A percentile compares a stretch with the other conserved stretches of the same genome.
These are phyloP conservation scores for Orbilia quercus DNA, from an alignment of 2,329 filamentous ascomycete species.

Conservation along the genomic window DNA sequence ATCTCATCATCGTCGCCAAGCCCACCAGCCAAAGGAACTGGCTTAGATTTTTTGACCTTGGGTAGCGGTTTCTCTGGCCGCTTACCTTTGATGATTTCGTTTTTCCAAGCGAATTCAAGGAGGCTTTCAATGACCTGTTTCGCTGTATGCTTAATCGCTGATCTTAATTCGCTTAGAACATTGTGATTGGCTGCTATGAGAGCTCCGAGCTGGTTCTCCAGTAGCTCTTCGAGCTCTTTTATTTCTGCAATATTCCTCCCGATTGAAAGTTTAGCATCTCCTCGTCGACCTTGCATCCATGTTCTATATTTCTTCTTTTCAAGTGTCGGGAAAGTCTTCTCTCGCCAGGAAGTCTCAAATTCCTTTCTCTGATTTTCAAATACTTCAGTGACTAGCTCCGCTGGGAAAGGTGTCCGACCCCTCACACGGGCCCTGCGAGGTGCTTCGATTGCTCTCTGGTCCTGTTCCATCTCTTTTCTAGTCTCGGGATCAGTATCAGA, in stretches of 20 bases:
- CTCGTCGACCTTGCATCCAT: constrained; percentile 11
- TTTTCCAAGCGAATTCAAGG: constrained; percentile 54
- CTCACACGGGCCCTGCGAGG: not conserved
- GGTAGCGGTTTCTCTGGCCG: constrained; percentile 15
- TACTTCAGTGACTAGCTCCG: constrained; percentile 2
- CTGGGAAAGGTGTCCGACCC: not conserved
- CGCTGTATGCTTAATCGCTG: constrained; percentile 45
- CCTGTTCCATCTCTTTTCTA: constrained; percentile 3
- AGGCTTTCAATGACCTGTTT: constrained; percentile 37
- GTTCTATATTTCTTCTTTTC: not conserved
- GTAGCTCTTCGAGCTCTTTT: constrained; percentile 31
- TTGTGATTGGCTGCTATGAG: constrained; percentile 30
- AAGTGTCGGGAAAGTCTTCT: not conserved
- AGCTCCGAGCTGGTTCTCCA: constrained; percentile 41
- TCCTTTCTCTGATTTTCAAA: not conserved
- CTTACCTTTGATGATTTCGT: constrained; percentile 41
- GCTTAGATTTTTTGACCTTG: constrained; percentile 6
- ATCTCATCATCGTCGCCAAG: constrained; percentile 10
- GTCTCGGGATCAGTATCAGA: constrained; percentile 22
- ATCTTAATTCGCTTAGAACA: constrained; percentile 32
- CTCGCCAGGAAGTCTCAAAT: too few relatives aligned
- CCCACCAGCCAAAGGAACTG: not conserved
- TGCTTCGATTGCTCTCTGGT: not conserved
- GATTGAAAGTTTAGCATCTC: constrained; percentile 23
- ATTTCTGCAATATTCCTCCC: not conserved